These are phyloP conservation scores for Coffea canephora DNA, from an alignment of 257 asterid genomes.

Conservation along the genomic window DNA sequence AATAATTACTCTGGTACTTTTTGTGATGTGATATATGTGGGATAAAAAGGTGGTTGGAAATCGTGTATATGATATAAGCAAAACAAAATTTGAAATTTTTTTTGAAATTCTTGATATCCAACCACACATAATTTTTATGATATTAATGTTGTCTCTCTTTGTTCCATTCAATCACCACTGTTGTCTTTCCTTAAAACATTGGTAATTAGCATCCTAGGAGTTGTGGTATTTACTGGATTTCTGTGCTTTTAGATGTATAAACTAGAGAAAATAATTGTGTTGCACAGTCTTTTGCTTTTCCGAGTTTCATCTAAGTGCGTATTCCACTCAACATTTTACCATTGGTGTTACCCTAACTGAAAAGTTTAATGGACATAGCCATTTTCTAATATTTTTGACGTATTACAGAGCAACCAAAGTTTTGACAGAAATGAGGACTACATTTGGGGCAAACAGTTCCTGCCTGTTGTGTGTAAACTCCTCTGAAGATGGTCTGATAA, in stretches of 20 bases:
- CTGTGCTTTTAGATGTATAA: background rate
- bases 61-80: too few species aligned
- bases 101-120: too few species aligned
- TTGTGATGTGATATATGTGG: too few species aligned
- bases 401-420: slow-evolving; percentile 65
- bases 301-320: background rate
- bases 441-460: slow-evolving; percentile 86
- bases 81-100: too few species aligned
- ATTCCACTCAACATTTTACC: background rate
- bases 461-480: slow-evolving; percentile 81
- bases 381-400: slow-evolving; percentile 13
- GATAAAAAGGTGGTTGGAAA: too few species aligned
- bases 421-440: slow-evolving; percentile 72
- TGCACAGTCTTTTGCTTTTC: background rate
- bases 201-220: background rate
- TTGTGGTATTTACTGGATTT: background rate
- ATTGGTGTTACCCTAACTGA: slow-evolving; percentile 3
- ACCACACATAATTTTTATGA: too few species aligned
- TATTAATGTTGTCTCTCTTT: too few species aligned
- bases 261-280: background rate
- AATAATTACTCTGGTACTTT: too few species aligned
- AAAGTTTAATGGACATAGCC: slow-evolving; percentile 10
- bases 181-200: background rate
- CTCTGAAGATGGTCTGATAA: slow-evolving; percentile 53
- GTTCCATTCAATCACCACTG: background rate